These are phyloP conservation scores for Cucumis variabilis DNA, from an alignment of 331 rosid genomes.

Conservation along the genomic window DNA sequence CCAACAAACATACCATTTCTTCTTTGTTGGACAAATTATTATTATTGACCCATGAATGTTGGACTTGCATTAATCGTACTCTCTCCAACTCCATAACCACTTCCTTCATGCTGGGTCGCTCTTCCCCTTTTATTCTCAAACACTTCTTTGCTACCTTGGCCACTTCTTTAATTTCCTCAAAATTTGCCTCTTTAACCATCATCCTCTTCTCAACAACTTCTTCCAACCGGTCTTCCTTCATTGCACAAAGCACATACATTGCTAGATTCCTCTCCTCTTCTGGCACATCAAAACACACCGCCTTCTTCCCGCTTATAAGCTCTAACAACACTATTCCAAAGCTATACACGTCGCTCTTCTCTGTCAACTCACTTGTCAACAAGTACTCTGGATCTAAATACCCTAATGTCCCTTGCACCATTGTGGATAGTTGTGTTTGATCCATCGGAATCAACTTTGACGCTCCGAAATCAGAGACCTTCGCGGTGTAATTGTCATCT, in stretches of 20 bases:
- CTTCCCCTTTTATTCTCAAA: neutral
- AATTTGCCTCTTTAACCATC: neutral
- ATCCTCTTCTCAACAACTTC: neutral
- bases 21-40: neutral
- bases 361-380: neutral
- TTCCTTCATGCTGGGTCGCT: conserved; percentile 26
- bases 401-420: conserved; percentile 39
- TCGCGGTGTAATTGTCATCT: conserved; percentile 23
- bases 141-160: conserved; percentile 1
- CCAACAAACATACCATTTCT: neutral
- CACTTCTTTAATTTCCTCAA: neutral
- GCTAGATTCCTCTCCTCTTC: neutral
- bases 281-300: neutral
- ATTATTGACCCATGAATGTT: neutral
- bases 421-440: conserved; percentile 29
- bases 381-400: neutral
- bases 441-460: conserved; percentile 28
- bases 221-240: neutral
- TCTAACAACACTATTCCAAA: neutral
- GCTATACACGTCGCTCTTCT: neutral
- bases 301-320: neutral
- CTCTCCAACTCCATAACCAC: conserved; percentile 5
- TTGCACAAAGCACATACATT: neutral
- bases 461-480: conserved; percentile 34
- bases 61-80: neutral